phyloP scores from a whole-genome alignment of 2,329 filamentous ascomycete genomes.

The Neurospora sp. region DNA sequence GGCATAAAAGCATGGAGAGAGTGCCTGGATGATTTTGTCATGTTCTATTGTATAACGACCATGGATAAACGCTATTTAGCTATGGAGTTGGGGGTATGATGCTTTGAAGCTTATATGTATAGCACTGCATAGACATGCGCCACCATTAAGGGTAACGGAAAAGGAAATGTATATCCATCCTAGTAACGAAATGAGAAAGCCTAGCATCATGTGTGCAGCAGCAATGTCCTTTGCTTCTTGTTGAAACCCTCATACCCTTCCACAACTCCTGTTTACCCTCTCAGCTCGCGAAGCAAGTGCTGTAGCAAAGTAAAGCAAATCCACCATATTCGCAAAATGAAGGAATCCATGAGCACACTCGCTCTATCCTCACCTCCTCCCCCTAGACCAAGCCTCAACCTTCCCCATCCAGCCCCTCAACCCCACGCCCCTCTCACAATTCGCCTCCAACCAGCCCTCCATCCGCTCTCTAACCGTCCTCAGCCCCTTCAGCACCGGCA shows the following conservation, averaged over 20 bases:
- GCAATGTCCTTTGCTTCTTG: not conserved
- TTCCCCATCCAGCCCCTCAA: conserved; percentile 61
- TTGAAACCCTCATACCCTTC: not conserved
- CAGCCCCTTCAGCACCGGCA: conserved; percentile 69
- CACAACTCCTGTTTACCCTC: not conserved
- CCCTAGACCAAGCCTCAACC: conserved; percentile 41
- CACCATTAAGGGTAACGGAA: not conserved
- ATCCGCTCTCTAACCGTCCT: conserved; percentile 60
- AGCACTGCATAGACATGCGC: not conserved
- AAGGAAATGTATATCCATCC: not conserved
- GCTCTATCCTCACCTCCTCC: conserved; percentile 18
- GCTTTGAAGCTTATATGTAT: not conserved
- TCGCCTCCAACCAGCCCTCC: conserved; percentile 72
- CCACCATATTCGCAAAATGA: not conserved
- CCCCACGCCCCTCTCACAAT: conserved; percentile 70
- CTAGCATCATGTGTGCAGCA: not conserved
- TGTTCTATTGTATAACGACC: not conserved
- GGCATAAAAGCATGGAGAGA: not conserved
- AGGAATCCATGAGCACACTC: not conserved
- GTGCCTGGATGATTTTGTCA: not conserved
- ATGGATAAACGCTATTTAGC: not conserved
- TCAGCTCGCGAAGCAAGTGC: not conserved
- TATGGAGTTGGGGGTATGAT: not conserved
- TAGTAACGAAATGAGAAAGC: not conserved
- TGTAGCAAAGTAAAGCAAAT: not conserved